Percentiles rank a stretch among this genome's conserved stretches.
These are phyloP conservation scores for Lentinus brumalis DNA, from an alignment of 768 basidiomycete genomes.

Conservation along the genomic window DNA sequence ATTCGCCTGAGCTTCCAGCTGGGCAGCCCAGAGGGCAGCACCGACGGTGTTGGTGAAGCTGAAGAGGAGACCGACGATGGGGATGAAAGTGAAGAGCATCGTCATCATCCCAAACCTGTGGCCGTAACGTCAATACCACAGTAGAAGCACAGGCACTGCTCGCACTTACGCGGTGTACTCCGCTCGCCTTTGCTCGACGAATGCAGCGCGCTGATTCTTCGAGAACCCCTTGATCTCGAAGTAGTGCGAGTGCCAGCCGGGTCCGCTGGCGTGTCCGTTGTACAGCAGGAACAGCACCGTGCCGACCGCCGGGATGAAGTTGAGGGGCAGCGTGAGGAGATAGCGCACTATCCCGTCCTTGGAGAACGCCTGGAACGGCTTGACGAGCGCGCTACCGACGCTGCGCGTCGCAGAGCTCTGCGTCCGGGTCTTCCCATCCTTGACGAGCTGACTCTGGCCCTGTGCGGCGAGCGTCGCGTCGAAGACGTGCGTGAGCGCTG, in stretches of 20 bases:
- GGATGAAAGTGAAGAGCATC: constrained; percentile 60
- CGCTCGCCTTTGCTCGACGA: constrained; percentile 50
- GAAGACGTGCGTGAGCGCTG: constrained; percentile 46
- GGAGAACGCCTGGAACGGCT: constrained; percentile 47
- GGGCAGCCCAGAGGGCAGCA: constrained; percentile 72
- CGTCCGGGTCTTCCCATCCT: constrained; percentile 30
- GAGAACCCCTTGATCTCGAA: constrained; percentile 67
- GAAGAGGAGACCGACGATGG: constrained; percentile 60
- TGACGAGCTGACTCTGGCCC: constrained; percentile 44
- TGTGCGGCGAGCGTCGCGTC: constrained; percentile 46
- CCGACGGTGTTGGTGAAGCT: constrained; percentile 66
- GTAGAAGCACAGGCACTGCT: not conserved
- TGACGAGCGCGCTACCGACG: constrained; percentile 49
- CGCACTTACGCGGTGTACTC: constrained; percentile 64
- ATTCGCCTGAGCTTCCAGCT: constrained; percentile 49
- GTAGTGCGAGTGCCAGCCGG: constrained; percentile 63
- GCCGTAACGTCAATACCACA: not conserved
- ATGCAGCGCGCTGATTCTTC: constrained; percentile 42
- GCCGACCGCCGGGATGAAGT: constrained; percentile 66
- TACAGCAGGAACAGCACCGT: constrained; percentile 62
- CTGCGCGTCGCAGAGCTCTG: constrained; percentile 41
- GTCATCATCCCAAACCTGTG: constrained; percentile 61
- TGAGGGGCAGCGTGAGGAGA: constrained; percentile 65
- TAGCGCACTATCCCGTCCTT: constrained; percentile 55
- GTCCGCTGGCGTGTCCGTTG: constrained; percentile 50